These are phyloP conservation scores for Lepiota venenata DNA, from an alignment of 768 basidiomycete genomes.

Conservation along the genomic window DNA sequence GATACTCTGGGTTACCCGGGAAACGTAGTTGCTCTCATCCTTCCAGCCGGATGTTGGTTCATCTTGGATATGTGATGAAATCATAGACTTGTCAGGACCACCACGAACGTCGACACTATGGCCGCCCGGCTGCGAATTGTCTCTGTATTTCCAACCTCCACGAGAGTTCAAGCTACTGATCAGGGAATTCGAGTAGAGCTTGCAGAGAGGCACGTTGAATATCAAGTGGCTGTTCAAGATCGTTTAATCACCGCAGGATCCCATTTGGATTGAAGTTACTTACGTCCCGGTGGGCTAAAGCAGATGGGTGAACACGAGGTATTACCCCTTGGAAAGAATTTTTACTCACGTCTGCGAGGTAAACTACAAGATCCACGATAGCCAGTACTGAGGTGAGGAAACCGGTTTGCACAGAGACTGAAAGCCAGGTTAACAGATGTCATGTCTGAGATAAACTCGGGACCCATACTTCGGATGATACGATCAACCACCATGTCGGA, in stretches of 20 bases:
- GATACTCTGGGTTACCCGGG: no score
- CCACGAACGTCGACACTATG: neutral
- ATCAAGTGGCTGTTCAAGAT: constrained; percentile 27
- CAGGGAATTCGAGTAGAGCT: constrained; percentile 38
- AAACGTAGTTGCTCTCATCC: neutral
- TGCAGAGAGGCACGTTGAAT: constrained; percentile 35
- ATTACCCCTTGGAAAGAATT: neutral
- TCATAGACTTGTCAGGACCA: neutral
- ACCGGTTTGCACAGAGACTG: constrained; percentile 37
- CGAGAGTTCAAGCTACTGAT: constrained; percentile 36
- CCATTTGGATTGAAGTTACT: neutral
- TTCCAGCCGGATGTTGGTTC: neutral
- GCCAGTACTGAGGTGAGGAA: constrained; percentile 31
- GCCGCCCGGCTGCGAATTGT: no score
- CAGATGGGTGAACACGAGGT: neutral
- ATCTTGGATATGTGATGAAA: neutral
- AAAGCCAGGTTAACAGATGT: neutral
- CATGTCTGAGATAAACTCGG: neutral
- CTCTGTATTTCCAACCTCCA: constrained; percentile 24
- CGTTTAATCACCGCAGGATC: neutral
- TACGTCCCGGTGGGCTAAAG: constrained; percentile 14
- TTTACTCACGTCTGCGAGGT: constrained; percentile 23
- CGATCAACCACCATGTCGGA: constrained; percentile 40
- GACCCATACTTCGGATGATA: constrained; percentile 34
- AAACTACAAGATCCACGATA: constrained; percentile 29